phyloP scores from a whole-genome alignment of 768 basidiomycete genomes.

The Kwoniella newhampshirensis region DNA sequence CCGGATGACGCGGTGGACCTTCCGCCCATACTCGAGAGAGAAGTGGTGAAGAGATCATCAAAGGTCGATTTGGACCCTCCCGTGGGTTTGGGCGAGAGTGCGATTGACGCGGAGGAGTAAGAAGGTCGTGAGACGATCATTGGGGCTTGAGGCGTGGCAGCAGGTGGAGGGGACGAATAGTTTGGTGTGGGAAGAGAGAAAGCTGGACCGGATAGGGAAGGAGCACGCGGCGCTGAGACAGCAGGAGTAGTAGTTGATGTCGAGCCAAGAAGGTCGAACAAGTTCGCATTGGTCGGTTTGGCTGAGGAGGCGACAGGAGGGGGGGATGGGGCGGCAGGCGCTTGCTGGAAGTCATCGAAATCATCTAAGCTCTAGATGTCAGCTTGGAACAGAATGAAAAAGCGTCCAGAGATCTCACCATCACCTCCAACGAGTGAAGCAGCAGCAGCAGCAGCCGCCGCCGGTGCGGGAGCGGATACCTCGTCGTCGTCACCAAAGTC shows the following conservation, averaged over 20 bases:
- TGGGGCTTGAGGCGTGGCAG: constrained; percentile 9
- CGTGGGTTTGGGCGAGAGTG: constrained; percentile 16
- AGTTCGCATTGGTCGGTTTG: constrained; percentile 23
- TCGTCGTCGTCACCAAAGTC: constrained; percentile 72
- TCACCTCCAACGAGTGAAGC: constrained; percentile 39
- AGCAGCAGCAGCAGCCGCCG: constrained; percentile 50
- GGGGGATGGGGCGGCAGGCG: constrained; percentile 30
- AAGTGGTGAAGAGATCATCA: constrained; percentile 86
- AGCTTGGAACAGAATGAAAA: constrained; percentile 8
- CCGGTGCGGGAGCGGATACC: constrained; percentile 52
- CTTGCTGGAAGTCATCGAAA: constrained; percentile 57
- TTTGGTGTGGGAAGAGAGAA: constrained; percentile 8
- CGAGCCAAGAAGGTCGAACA: constrained; percentile 50
- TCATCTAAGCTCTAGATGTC: constrained; percentile 48
- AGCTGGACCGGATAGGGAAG: constrained; percentile 50
- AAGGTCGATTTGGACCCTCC: constrained; percentile 56
- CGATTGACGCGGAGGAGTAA: constrained; percentile 30
- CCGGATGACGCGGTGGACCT: constrained; percentile 22
- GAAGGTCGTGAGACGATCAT: constrained; percentile 59
- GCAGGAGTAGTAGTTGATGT: constrained; percentile 25
- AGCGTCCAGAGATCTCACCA: constrained; percentile 34
- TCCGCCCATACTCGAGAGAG: constrained; percentile 58
- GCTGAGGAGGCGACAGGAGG: constrained; percentile 20
- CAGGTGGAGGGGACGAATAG: constrained; percentile 21
- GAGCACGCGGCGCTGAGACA: constrained; percentile 39